Base-by-base conservation (phyloP, 345 rosid genomes). In the Iberis pinnata region DNA sequence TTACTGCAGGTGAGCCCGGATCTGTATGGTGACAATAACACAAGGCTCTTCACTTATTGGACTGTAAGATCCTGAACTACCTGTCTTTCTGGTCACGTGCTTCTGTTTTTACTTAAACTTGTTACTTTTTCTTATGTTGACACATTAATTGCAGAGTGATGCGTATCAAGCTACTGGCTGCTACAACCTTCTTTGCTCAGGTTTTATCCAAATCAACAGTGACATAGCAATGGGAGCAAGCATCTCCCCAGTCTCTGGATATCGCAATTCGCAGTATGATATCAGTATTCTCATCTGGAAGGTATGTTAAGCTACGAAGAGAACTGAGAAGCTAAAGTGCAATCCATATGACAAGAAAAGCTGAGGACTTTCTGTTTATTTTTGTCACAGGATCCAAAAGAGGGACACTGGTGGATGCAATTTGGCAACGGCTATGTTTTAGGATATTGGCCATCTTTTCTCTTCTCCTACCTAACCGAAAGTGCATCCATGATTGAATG, bases 351-450 rank as follows among this genome's bases (percentile, higher is more conserved):
- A 26, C 29, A 26, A 26, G 29, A 26, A 8, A 26, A 26, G 29
- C 29, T 26, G 6, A 4, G 6, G 8, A 26, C 6, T 26, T 26
- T 26, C 29, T 26, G 6, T 26, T 19, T 1, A 31, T 41, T 37
- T 9, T 3, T 60, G 49, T 44, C 13, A 18, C 58, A 92, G 98
- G 98, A 92, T 72, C 98, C 95, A 6, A 88, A 83, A 18, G 95
- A 81, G 66, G 98, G 98, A 40, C 96, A 92, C 59, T 92, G 98
- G 98, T 92, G 98, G 98, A 87, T 92, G 98, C 96, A 87, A 41
- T 88, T 92, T 48, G 98, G 96, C 2, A 85, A 80, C 11, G 83
- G 77, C 65, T 78, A 70, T 49, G 96, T 87, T 36, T 56, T 92
- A 12, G 98, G 98, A 9, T 92, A 92, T 12, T 92, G 96, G 98